A percentile compares a stretch with the other conserved stretches of the same genome.
phyloP scores from a whole-genome alignment of 345 rosid genomes.

The Eutrema yunnanense region DNA sequence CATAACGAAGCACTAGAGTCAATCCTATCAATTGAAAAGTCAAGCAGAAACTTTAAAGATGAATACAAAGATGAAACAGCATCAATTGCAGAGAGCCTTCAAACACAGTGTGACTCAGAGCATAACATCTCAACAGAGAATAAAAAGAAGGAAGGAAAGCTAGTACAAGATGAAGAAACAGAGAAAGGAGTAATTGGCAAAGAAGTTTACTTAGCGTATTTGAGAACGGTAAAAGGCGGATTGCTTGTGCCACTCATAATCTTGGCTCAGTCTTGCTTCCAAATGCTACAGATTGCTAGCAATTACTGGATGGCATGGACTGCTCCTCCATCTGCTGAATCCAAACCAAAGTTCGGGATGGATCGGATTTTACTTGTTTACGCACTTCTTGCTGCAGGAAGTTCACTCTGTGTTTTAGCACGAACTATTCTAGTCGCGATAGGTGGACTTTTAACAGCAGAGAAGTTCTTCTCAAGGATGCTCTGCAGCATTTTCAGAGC shows the following conservation, averaged over 20 bases:
- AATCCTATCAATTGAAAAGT: slow-evolving; percentile 50
- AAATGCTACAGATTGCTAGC: slow-evolving; percentile 72
- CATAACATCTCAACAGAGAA: slow-evolving; percentile 52
- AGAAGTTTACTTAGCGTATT: slow-evolving; percentile 78
- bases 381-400: slow-evolving; percentile 53
- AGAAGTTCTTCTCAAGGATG: slow-evolving; percentile 74
- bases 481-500: slow-evolving; percentile 63
- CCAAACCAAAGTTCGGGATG: slow-evolving; percentile 48
- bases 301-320: slow-evolving; percentile 98
- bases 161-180: slow-evolving; percentile 89
- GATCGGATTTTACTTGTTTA: slow-evolving; percentile 58
- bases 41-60: slow-evolving; percentile 44
- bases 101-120: slow-evolving; percentile 42
- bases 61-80: slow-evolving; percentile 36
- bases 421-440: slow-evolving; percentile 59
- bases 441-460: slow-evolving; percentile 72
- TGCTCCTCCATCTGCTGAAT: slow-evolving; percentile 61
- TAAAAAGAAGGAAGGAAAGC: slow-evolving; percentile 57
- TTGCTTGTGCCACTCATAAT: slow-evolving; percentile 64
- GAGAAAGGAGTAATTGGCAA: slow-evolving; percentile 88
- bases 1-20: slow-evolving; percentile 77
- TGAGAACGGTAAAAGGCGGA: slow-evolving; percentile 69
- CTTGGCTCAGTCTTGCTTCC: slow-evolving; percentile 83
- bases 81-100: slow-evolving; percentile 33
- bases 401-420: slow-evolving; percentile 66